Evolutionary conservation across 768 basidiomycete genomes (phyloP), one percentile per base, ranked within the genome.

Genomic region (Pulveroboletus sp.): DNA sequence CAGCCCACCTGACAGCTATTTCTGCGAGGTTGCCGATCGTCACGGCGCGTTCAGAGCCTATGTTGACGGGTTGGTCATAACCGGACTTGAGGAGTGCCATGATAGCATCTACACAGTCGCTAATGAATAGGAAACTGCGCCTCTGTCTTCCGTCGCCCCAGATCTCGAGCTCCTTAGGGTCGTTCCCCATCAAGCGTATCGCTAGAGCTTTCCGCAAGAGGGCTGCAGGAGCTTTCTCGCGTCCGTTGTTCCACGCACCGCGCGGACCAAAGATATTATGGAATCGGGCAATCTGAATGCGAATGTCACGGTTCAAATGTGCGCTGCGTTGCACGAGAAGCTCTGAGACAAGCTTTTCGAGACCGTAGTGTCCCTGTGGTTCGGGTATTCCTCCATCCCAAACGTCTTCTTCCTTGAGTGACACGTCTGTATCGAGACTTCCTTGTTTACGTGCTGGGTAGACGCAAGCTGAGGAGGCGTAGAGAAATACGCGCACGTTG

Each of bases 191-290:
- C 35, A 60, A 17, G 13, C 48, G 51, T 19, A 64, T 62, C 1
- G 71, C 72, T 13, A 75, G 38, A 1, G 78, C 78, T 53, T 82
- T 84, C 6, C 81, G 75, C 24, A 80, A 61, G 46, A 83, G 52
- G 0, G 82, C 79, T 7, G 80, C 81, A 0, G 80, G 80, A 1
- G 66, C 81, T 55, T 82, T 82, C 64, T 84, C 82, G 10, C 72
- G 72, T 0, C 82, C 82, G 32, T 73, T 69, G 40, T 61, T 66
- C 78, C 78, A 83, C 1, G 76, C 66, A 0, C 77, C 78, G 9
- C 72, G 69, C 1, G 79, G 81, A 11, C 81, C 81, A 49, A 71
- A 82, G 13, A 84, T 69, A 45, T 83, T 82, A 44, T 83, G 81
- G 50, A 84, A 80, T 1, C 81, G 72, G 0, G 77, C 78, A 39